Evolutionary conservation across 305 asterid species (phyloP).

Genomic region (Ilex paraguariensis): DNA sequence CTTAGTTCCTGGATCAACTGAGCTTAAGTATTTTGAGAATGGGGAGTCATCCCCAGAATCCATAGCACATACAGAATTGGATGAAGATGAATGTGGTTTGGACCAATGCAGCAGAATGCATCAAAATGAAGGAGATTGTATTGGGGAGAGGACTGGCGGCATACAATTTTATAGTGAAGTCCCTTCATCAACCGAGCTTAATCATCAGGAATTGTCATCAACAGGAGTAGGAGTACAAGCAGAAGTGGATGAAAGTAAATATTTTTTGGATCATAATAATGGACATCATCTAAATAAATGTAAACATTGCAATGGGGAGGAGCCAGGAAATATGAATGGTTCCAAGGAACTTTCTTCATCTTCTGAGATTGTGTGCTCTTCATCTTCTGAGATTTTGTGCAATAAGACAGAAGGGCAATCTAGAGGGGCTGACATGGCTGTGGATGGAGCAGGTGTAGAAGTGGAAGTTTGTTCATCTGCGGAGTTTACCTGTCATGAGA

Average conservation of each 20-base stretch:
- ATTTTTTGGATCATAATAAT: constrained; percentile 17
- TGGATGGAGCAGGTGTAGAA: constrained; percentile 13
- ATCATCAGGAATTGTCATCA: constrained; percentile 21
- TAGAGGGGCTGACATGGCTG: neutral
- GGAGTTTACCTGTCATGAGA: constrained; percentile 11
- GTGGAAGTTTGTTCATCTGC: neutral
- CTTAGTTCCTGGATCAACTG: constrained; percentile 26
- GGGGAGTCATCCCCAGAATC: constrained; percentile 7
- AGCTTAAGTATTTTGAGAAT: constrained; percentile 9
- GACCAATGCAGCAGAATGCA: constrained; percentile 14
- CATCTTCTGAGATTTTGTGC: constrained; percentile 8
- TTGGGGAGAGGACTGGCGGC: constrained; percentile 11
- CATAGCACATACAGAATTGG: constrained; percentile 14
- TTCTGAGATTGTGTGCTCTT: constrained; percentile 6
- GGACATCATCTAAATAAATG: constrained; percentile 19
- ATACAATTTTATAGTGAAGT: constrained; percentile 8
- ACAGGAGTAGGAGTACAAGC: constrained; percentile 9
- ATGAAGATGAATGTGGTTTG: constrained; percentile 8
- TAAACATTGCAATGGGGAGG: constrained; percentile 18
- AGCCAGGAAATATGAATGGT: constrained; percentile 16
- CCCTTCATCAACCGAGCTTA: constrained; percentile 18
- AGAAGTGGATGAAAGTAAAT: constrained; percentile 16
- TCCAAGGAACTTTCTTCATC: constrained; percentile 16
- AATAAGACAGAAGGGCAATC: constrained; percentile 20
- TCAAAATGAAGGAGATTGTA: constrained; percentile 21